Percentiles rank a stretch among this genome's conserved stretches.
Evolutionary conservation across 2,329 filamentous ascomycete genomes (phyloP).

Genomic region (Pseudogymnoascus sp.): DNA sequence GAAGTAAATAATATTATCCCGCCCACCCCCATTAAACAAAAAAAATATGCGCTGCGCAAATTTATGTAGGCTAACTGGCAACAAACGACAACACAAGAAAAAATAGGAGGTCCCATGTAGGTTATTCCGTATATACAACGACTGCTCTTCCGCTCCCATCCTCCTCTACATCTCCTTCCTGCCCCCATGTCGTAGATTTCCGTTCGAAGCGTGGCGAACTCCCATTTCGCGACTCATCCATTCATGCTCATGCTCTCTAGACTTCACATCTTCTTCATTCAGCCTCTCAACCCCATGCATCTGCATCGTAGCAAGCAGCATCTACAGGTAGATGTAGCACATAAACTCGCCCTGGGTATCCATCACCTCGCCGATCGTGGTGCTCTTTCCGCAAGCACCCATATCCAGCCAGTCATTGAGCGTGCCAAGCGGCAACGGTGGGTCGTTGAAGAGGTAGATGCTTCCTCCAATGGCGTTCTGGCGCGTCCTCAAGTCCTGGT

Average conservation of each 20-base stretch:
- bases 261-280: background rate
- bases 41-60: background rate
- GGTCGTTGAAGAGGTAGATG: conserved; percentile 33
- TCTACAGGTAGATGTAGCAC: conserved; percentile 6
- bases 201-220: conserved; percentile 2
- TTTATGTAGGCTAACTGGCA: background rate
- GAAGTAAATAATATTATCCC: conserved; percentile 6
- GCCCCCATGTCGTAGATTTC: background rate
- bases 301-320: background rate
- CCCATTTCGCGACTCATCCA: conserved; percentile 1
- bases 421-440: background rate
- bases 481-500: conserved; percentile 32
- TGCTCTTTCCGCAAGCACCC: background rate
- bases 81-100: background rate
- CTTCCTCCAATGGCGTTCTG: conserved; percentile 29
- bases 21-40: background rate
- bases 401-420: background rate
- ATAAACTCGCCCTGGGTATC: background rate
- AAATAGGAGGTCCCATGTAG: background rate
- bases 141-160: background rate
- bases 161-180: background rate
- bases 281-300: background rate
- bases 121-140: background rate
- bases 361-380: background rate
- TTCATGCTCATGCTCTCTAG: background rate